phyloP scores from a whole-genome alignment of 805 yeast species.

The Kodamaea leandrae region DNA sequence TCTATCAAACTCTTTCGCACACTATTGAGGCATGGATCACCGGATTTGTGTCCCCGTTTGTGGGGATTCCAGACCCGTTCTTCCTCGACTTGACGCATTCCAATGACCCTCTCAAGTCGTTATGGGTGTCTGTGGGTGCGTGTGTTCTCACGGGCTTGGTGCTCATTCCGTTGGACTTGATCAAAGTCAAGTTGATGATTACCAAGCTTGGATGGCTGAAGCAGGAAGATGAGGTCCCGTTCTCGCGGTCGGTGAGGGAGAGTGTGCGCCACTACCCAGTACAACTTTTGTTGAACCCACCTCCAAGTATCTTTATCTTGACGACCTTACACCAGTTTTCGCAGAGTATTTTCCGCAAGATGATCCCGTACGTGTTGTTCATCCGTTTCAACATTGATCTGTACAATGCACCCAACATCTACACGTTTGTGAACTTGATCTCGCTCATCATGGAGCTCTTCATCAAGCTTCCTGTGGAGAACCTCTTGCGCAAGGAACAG shows the following conservation, averaged over 20 bases:
- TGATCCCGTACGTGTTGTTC: conserved; percentile 65
- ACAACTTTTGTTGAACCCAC: conserved; percentile 57
- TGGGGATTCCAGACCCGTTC: conserved; percentile 84
- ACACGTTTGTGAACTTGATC: conserved; percentile 55
- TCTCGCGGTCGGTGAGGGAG: conserved; percentile 67
- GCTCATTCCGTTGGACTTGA: conserved; percentile 77
- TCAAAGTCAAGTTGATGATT: conserved; percentile 72
- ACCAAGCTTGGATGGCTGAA: conserved; percentile 51
- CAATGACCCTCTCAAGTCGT: conserved; percentile 68
- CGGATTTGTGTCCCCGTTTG: conserved; percentile 77
- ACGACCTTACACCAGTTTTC: conserved; percentile 64
- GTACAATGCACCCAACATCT: conserved; percentile 58
- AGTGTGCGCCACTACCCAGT: conserved; percentile 60
- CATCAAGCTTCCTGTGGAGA: conserved; percentile 82
- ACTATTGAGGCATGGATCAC: conserved; percentile 91
- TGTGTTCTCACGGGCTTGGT: conserved; percentile 68
- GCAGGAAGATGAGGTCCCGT: conserved; percentile 14
- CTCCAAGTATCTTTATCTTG: conserved; percentile 32
- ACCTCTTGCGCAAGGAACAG: conserved; percentile 81
- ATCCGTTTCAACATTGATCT: conserved; percentile 64
- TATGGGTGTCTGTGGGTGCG: conserved; percentile 66
- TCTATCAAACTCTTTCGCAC: conserved; percentile 68
- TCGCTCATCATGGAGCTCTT: conserved; percentile 69
- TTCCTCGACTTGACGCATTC: conserved; percentile 81
- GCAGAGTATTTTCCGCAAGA: conserved; percentile 56